Conservation (phyloP, 345 rosid species). For the Boechera divaricarpa region DNA sequence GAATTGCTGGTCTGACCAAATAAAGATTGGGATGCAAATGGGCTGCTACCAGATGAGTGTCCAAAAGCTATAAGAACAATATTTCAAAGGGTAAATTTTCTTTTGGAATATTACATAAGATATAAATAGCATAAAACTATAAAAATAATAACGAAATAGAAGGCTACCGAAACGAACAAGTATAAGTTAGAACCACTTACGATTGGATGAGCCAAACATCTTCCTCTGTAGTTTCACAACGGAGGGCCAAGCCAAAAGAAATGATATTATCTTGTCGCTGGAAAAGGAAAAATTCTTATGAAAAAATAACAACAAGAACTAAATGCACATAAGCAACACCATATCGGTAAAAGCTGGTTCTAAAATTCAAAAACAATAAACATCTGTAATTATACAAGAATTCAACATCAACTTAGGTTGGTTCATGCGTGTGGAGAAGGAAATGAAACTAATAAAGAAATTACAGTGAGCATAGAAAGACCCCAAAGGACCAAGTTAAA, state of each 20-base stretch:
- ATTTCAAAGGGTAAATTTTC: conserved; percentile 12
- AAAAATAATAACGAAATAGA: background rate
- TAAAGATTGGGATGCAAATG: conserved; percentile 75
- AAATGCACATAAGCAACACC: conserved; percentile 1
- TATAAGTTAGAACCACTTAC: conserved; percentile 49
- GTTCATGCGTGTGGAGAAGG: background rate
- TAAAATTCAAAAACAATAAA: background rate
- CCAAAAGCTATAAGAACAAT: conserved; percentile 68
- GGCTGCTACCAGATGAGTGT: conserved; percentile 73
- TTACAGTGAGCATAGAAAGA: background rate
- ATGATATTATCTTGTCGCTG: conserved; percentile 20
- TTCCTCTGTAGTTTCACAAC: conserved; percentile 31
- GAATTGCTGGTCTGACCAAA: conserved; percentile 81
- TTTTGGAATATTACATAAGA: background rate
- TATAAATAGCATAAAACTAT: conserved; percentile 2
- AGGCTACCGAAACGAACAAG: conserved; percentile 5
- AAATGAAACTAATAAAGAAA: background rate
- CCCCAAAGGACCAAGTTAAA: background rate
- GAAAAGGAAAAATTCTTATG: background rate
- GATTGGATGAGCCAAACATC: conserved; percentile 66
- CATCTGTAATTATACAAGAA: background rate
- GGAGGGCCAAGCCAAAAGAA: conserved; percentile 23
- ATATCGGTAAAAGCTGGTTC: background rate
- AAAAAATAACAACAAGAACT: conserved; percentile 4
- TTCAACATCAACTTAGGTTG: background rate